Base-by-base conservation (phyloP, 768 basidiomycete genomes). In the Lactifluus rugatus region DNA sequence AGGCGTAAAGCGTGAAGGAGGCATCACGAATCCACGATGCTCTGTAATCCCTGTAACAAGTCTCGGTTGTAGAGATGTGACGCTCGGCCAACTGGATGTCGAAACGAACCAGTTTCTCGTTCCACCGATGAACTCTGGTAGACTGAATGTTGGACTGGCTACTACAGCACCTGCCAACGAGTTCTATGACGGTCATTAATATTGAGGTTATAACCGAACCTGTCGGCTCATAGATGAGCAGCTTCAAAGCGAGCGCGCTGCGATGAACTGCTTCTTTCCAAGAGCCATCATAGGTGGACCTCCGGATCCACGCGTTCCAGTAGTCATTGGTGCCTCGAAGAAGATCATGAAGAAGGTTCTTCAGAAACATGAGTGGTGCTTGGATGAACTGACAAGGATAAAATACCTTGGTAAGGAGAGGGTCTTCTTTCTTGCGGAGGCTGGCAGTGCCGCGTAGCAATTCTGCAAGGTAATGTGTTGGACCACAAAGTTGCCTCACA, bases 211-310 rank as follows among this genome's bases (percentile, higher is more conserved):
- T 34, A 17, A 34, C 32, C 56, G 9, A 48, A 81, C 87, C 88
- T 1, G 90, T 96, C 1, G 93, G 93, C 68, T 95, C 93, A 66
- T 81, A 97, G 46, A 93, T 93, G 60, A 97, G 76, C 56, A 96
- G 78, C 72, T 98, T 98, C 62, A 97, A 75, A 0, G 93, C 90
- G n/a, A 97, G 76, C 1, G 93, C 95, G 57, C 90, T 93, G 23
- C 94, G 82, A 66, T 92, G 83, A 5, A 98, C 93, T 2, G 88
- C 85, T 70, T 99, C 96, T 65, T 94, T 87, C 96, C 96, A 99
- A 16, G 91, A 81, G 0, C 95, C 96, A 14, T 79, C 79, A 70
- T 99, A 99, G 0, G 87, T 92, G 34, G 88, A 91, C 63, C 81
- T 80, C n/a, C 81, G 77, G 64, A 96, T 85, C 94, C 94, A 97